phyloP scores from a whole-genome alignment of 768 basidiomycete genomes.

The Aureoboletus auriporus region DNA sequence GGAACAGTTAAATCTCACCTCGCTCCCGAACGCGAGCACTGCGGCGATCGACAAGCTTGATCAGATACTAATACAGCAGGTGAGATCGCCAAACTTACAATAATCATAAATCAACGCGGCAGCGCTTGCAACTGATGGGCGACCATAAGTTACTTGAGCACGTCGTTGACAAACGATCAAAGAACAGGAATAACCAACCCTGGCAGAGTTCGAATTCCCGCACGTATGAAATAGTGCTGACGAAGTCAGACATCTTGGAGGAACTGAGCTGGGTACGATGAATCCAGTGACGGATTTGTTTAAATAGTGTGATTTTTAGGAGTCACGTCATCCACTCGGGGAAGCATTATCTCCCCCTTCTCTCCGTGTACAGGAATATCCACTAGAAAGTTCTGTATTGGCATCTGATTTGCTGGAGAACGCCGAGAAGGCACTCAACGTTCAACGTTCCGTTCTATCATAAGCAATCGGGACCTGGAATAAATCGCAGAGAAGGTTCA shows the following conservation, averaged over 20 bases:
- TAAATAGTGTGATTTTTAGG: neutral
- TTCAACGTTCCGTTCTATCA: too few species aligned
- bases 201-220: constrained; percentile 5
- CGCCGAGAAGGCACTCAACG: too few species aligned
- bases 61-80: neutral
- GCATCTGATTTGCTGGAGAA: too few species aligned
- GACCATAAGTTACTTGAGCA: neutral
- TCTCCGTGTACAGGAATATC: too few species aligned
- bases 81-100: constrained; percentile 1
- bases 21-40: constrained; percentile 12
- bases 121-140: constrained; percentile 5
- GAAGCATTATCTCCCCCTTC: too few species aligned
- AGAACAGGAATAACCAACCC: constrained; percentile 2
- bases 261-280: neutral
- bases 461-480: too few species aligned
- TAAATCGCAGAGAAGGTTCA: too few species aligned
- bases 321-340: too few species aligned
- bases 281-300: neutral
- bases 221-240: constrained; percentile 1
- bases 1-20: constrained; percentile 2
- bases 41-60: neutral
- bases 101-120: constrained; percentile 14
- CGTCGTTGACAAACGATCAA: too few species aligned
- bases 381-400: too few species aligned
- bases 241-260: neutral